These are phyloP conservation scores for Yamadazyma sp. DNA, from an alignment of 1,139 yeast species.

Conservation along the genomic window DNA sequence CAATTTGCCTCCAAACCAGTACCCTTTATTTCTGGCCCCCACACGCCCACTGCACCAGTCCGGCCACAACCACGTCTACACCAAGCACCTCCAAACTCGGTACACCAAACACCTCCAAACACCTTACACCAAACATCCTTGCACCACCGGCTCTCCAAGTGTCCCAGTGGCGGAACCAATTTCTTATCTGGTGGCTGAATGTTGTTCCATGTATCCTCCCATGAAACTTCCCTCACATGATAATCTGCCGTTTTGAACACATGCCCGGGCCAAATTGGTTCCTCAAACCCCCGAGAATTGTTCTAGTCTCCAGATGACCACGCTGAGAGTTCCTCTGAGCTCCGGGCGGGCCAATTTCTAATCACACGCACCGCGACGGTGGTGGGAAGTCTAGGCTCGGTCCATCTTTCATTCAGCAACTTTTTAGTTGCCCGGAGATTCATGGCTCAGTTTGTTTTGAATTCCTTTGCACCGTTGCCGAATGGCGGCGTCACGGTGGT, in stretches of 20 bases:
- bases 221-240: background rate
- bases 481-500: background rate
- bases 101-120: background rate
- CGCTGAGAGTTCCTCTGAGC: background rate
- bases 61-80: too few species aligned
- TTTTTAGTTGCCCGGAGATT: background rate
- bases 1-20: too few species aligned
- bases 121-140: background rate
- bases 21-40: too few species aligned
- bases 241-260: background rate
- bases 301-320: background rate
- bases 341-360: too few species aligned
- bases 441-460: background rate
- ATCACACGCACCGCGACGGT: background rate
- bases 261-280: background rate
- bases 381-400: background rate
- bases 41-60: too few species aligned
- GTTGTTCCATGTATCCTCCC: constrained; percentile 4
- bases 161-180: too few species aligned
- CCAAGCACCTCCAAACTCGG: background rate
- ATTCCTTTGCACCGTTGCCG: background rate
- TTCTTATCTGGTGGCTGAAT: too few species aligned
- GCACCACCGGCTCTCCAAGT: too few species aligned
- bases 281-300: constrained; percentile 1
- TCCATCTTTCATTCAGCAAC: background rate